Conservation (phyloP, 306 rosid genomes). For the Biancaea sappan region DNA sequence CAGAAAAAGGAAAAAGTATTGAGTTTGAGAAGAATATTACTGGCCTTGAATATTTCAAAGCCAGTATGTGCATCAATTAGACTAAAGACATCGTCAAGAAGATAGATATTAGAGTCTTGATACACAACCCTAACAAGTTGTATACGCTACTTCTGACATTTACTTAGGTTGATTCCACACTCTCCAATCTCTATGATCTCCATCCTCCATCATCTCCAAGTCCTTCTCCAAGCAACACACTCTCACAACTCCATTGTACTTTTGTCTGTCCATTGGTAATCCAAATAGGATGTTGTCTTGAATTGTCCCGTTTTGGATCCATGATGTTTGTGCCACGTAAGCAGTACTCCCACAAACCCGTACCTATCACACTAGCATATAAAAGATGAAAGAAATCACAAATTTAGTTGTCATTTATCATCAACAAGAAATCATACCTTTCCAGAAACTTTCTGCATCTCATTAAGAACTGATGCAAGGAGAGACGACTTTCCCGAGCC, state of each 20-base stretch:
- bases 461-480: conserved; percentile 73
- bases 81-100: conserved; percentile 84
- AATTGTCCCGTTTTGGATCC: conserved; percentile 90
- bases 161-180: conserved; percentile 88
- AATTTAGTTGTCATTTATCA: too few relatives aligned
- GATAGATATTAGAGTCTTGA: conserved; percentile 79
- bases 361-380: too few relatives aligned
- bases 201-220: conserved; percentile 78
- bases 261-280: conserved; percentile 58
- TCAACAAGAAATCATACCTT: too few relatives aligned
- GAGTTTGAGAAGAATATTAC: too few relatives aligned
- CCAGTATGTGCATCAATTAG: conserved; percentile 95
- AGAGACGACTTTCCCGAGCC: conserved; percentile 90
- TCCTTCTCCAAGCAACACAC: conserved; percentile 81
- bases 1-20: too few relatives aligned
- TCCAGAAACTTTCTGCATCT: conserved; percentile 72
- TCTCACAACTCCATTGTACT: conserved; percentile 58
- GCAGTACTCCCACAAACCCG: conserved; percentile 75
- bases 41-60: conserved; percentile 76
- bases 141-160: conserved; percentile 85
- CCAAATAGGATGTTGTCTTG: conserved; percentile 75
- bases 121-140: conserved; percentile 91
- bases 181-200: conserved; percentile 94
- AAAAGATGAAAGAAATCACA: too few relatives aligned
- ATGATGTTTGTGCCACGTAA: conserved; percentile 86